Conservation (phyloP, 83 land plant species). For the Diphasiastrum complanatum region DNA sequence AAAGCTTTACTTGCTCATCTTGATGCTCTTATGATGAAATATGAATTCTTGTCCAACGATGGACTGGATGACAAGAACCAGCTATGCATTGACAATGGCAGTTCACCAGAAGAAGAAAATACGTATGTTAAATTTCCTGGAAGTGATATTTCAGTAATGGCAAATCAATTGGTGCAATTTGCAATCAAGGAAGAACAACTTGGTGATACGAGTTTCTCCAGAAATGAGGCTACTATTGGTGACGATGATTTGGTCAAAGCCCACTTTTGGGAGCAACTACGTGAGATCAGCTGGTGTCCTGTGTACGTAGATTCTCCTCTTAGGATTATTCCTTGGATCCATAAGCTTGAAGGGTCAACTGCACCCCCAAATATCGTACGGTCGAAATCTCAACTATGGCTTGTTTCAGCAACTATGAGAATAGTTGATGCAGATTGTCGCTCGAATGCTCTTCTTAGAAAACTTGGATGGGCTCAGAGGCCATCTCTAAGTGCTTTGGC, state of each 20-base stretch:
- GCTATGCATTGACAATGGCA: too few relatives aligned
- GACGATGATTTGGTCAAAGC: slow-evolving; percentile 38
- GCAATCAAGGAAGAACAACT: neutral
- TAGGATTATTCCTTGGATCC: slow-evolving; percentile 67
- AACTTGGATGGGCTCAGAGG: slow-evolving; percentile 71
- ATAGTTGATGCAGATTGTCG: slow-evolving; percentile 71
- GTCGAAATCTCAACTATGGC: slow-evolving; percentile 82
- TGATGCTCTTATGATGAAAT: slow-evolving; percentile 38
- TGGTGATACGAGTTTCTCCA: too few relatives aligned
- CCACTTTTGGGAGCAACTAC: slow-evolving; percentile 68
- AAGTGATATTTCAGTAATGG: too few relatives aligned
- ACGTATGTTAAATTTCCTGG: too few relatives aligned
- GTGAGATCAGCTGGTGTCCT: slow-evolving; percentile 81
- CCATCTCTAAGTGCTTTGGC: slow-evolving; percentile 45
- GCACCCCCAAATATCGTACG: slow-evolving; percentile 69
- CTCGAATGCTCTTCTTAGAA: slow-evolving; percentile 44
- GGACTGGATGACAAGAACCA: too few relatives aligned
- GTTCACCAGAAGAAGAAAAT: too few relatives aligned
- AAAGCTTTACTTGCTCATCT: slow-evolving; percentile 55
- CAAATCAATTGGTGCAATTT: neutral
- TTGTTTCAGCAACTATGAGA: slow-evolving; percentile 68
- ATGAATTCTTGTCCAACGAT: slow-evolving; percentile 11
- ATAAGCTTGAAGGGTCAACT: slow-evolving; percentile 22
- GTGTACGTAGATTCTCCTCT: slow-evolving; percentile 48
- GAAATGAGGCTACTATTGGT: too few relatives aligned